Evolutionary conservation across 192 early-diverging fungal genomes (phyloP), one percentile per base, ranked within the genome.

Genomic region (Dissophora globulifera): DNA sequence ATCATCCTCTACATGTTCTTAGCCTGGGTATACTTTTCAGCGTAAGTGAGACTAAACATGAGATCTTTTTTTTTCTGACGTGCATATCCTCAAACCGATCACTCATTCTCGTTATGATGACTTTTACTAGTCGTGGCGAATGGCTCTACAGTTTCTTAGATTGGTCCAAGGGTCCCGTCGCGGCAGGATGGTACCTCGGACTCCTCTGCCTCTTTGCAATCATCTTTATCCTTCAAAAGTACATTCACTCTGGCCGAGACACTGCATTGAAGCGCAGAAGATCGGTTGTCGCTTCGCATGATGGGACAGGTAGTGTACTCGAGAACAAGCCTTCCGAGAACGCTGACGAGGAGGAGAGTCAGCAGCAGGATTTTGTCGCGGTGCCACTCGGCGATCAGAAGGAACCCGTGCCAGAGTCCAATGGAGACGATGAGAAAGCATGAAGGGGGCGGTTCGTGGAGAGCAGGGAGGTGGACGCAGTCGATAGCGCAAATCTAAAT

Each of bases 131-230:
- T 35, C 72, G 72, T 16, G 52, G 53, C 0, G 58, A 67, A 42
- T 76, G 72, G 72, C 47, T 76, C 16, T 76, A 76, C 15, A 51
- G 72, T n/a, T 76, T 76, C 58, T 27, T 76, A 52, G 63, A 76
- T 23, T 76, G 72, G 72, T 64, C 61, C 47, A 66, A 60, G 17
- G 62, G 58, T n/a, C 25, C 50, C 13, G 26, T 76, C 2, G 72
- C 72, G 0, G 63, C 72, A 4, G 72, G 38, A 27, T 76, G 64
- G 62, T 76, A 76, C 26, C 61, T 67, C 29, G 72, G 63, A 0
- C 57, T 76, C 8, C 51, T 76, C 16, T 11, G 52, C 19, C 41
- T 52, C 26, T 76, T 76, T 45, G 58, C 61, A 1, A 11, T 76
- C 2, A 32, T 76, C 4, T 76, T 76, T 42, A 46, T 62, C 15